Conservation (phyloP, 2,329 filamentous ascomycete genomes). For the Paraphaeosphaeria minitans region DNA sequence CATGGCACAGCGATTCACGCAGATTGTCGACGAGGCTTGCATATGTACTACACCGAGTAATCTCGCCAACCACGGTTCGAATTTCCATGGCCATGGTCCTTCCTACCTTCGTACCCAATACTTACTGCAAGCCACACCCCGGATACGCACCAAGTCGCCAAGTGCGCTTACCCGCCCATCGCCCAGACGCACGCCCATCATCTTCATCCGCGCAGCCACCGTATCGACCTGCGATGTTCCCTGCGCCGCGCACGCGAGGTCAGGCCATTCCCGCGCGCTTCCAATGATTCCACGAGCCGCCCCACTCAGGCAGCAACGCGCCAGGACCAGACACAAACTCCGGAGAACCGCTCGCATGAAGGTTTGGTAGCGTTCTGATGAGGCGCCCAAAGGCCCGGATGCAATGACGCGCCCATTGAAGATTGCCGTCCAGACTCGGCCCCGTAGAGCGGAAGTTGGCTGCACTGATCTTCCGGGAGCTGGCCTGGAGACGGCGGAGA, state of each 20-base stretch:
- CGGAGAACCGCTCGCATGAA: neutral
- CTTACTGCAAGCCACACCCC: neutral
- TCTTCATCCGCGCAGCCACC: neutral
- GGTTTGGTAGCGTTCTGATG: constrained; percentile 1
- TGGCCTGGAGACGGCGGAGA: constrained; percentile 4
- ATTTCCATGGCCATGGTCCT: constrained; percentile 8
- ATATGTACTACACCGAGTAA: neutral
- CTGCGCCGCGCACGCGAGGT: constrained; percentile 11
- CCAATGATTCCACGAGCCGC: neutral
- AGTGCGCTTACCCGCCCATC: neutral
- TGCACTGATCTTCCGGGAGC: constrained; percentile 5
- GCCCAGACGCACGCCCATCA: constrained; percentile 1
- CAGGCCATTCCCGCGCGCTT: constrained; percentile 5
- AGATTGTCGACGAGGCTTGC: neutral
- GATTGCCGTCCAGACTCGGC: too few species aligned
- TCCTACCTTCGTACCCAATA: neutral
- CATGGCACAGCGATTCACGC: neutral
- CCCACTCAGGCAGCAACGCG: constrained; percentile 5
- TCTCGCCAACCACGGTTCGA: neutral
- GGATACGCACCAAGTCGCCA: neutral
- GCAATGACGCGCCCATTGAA: constrained; percentile 1
- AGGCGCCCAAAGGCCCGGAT: neutral
- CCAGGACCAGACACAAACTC: neutral
- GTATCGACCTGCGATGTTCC: constrained; percentile 7
- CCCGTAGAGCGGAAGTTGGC: neutral